These are phyloP conservation scores for Nicotiana undulata DNA, from an alignment of 257 asterid species.

Conservation along the genomic window DNA sequence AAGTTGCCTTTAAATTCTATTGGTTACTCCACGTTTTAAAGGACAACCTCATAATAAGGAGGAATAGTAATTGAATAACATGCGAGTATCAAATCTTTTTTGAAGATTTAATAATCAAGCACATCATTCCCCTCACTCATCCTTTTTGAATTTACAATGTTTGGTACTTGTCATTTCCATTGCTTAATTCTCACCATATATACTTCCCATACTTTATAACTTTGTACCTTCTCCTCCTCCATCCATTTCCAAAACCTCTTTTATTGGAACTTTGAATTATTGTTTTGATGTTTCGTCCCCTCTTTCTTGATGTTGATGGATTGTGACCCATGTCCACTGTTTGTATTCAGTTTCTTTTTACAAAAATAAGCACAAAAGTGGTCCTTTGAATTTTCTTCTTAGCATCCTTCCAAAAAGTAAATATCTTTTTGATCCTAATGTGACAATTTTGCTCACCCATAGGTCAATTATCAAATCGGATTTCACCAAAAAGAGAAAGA, in stretches of 20 bases:
- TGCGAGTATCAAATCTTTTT: background rate
- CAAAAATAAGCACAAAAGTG: background rate
- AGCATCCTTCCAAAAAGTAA: constrained; percentile 27
- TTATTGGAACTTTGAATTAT: background rate
- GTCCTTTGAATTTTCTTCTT: background rate
- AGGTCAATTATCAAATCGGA: background rate
- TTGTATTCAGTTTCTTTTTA: background rate
- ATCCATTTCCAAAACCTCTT: background rate
- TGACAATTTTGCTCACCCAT: background rate
- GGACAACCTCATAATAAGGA: background rate
- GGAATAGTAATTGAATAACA: background rate
- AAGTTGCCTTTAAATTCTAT: background rate
- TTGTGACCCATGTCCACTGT: background rate
- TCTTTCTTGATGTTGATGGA: background rate
- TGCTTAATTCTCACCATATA: background rate
- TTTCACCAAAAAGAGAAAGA: background rate
- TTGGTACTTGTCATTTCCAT: background rate
- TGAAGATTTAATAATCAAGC: background rate
- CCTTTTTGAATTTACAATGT: background rate
- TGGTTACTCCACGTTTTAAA: background rate
- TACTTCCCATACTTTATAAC: background rate
- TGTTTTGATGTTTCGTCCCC: background rate
- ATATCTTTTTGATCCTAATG: constrained; percentile 5
- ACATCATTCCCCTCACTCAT: background rate
- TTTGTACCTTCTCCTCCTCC: background rate